Conservation (phyloP, 1,284 basidiomycete species). For the Boletus hoseneyae region DNA sequence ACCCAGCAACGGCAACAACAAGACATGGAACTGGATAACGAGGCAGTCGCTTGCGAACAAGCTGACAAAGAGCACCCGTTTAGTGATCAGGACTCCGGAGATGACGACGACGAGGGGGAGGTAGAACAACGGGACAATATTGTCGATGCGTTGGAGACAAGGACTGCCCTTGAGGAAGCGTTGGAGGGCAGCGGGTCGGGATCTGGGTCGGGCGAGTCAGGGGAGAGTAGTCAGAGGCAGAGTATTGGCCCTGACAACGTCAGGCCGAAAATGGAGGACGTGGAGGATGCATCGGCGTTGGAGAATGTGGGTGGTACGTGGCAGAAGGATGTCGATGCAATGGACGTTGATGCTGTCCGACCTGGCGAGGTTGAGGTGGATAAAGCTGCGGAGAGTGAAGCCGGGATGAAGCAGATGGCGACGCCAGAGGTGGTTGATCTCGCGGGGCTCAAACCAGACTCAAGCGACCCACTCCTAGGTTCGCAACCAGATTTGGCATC, state of each 20-base stretch:
- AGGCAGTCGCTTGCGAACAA: conserved; percentile 20
- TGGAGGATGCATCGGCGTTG: conserved; percentile 54
- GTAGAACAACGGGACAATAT: conserved; percentile 49
- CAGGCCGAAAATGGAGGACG: conserved; percentile 60
- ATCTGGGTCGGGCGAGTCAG: conserved; percentile 28
- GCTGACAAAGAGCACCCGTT: conserved; percentile 27
- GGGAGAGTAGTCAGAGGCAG: conserved; percentile 32
- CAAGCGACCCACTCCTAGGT: conserved; percentile 50
- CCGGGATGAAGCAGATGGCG: conserved; percentile 16
- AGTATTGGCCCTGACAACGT: conserved; percentile 31
- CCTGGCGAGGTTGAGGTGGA: conserved; percentile 31
- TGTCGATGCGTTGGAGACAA: conserved; percentile 55
- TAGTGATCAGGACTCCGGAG: conserved; percentile 54
- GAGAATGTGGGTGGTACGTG: conserved; percentile 28
- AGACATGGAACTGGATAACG: conserved; percentile 34
- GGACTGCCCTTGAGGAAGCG: conserved; percentile 48
- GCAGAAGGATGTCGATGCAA: conserved; percentile 27
- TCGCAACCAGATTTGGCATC: conserved; percentile 39
- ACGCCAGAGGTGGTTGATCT: conserved; percentile 24
- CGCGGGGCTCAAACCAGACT: conserved; percentile 37
- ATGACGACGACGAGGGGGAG: conserved; percentile 60
- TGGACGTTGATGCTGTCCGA: conserved; percentile 36
- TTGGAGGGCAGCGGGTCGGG: conserved; percentile 39
- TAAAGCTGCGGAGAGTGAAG: conserved; percentile 34
- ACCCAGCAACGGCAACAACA: conserved; percentile 28